Base-by-base conservation (phyloP, 805 yeast genomes). In the Candida sonorensis region DNA sequence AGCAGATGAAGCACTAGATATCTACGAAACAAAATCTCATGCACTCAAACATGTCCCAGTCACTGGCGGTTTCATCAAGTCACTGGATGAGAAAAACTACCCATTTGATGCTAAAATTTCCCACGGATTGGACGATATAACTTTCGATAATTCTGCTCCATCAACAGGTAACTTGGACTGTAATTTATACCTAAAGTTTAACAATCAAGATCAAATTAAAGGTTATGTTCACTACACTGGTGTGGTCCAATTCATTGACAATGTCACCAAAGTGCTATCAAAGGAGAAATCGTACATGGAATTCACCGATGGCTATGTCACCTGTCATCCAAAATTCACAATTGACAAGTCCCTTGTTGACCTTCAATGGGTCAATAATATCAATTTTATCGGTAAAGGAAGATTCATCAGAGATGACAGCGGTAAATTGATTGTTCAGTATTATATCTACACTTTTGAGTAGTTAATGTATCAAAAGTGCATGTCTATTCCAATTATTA, bases 321-420 rank as follows among this genome's bases (percentile, higher is more conserved):
- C 73, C 12, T 56, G 58, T 43, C 68, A 61, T 46, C 78, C 80
- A 15, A 50, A 46, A 10, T 57, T 73, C 41, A 45, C 50, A 28
- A 50, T 74, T 13, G 72, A 64, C 38, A 64, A 58, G 10, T 54
- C 49, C 15, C 62, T 64, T 23, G 64, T 57, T 24, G 66, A 57
- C 11, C 70, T 68, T 43, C 50, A 61, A 41, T 77, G 85, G 85
- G 66, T 67, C 12, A 41, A 57, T 26, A 49, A 55, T 29, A 66
- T 68, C 49, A 69, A 64, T 42, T 59, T 75, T 35, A 30, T 74
- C 15, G 84, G 81, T 14, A 72, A 67, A 48, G 84, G 85, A 21
- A 64, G 79, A 36, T 75, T 76, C 45, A 47, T 69, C 29, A 63
- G 77, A 44, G 71, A 68, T 39, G 60, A 51, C 4, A 46, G 58